Conservation (phyloP, 208 protist species). For the Leishmania major region DNA sequence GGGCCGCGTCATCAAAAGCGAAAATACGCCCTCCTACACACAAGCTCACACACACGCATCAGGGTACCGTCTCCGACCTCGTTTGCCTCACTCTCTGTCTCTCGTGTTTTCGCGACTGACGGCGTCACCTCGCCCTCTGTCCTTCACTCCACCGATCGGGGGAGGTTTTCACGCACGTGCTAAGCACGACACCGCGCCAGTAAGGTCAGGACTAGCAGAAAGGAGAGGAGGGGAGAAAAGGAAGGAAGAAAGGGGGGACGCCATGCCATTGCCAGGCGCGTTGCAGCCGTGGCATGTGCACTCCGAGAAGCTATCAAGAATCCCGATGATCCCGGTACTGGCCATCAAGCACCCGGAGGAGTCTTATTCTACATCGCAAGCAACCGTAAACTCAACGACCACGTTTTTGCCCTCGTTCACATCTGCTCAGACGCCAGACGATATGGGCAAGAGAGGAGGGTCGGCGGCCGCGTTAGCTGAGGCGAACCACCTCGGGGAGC, state of each 20-base stretch:
- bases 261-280: neutral
- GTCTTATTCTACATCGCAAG: neutral
- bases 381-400: neutral
- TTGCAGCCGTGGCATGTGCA: neutral
- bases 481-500: conserved; percentile 3
- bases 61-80: neutral
- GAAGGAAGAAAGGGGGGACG: neutral
- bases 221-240: neutral
- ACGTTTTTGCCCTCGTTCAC: neutral
- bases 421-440: neutral
- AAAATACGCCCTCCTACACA: neutral
- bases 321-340: conserved; percentile 14
- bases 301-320: conserved; percentile 3
- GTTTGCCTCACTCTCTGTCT: neutral
- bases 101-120: neutral
- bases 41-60: neutral
- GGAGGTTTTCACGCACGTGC: neutral
- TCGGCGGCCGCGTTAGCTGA: conserved; percentile 1
- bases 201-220: neutral
- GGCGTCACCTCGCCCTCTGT: neutral
- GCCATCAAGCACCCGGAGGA: conserved; percentile 11
- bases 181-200: neutral
- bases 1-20: neutral
- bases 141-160: neutral
- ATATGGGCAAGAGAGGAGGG: neutral